Evolutionary conservation across 495 filamentous ascomycete species (phyloP).

Genomic region (Bryoglossum gracile): DNA sequence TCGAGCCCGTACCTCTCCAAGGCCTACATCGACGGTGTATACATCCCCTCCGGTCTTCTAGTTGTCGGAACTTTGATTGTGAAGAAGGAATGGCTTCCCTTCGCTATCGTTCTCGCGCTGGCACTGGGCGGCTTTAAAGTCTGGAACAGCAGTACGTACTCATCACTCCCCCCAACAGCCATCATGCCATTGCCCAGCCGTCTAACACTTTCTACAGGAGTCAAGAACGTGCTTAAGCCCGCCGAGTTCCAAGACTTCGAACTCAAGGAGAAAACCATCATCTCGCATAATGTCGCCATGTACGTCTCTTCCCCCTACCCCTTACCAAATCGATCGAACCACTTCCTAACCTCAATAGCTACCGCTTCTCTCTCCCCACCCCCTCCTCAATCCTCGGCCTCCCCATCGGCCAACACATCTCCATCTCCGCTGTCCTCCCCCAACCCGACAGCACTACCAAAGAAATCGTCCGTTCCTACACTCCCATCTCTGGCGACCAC

Average conservation of each 20-base stretch:
- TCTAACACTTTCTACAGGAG: constrained; percentile 38
- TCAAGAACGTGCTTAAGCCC: constrained; percentile 78
- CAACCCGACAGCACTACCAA: constrained; percentile 60
- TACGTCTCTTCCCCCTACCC: constrained; percentile 28
- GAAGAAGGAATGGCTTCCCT: constrained; percentile 70
- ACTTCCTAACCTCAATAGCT: constrained; percentile 40
- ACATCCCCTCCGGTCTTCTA: constrained; percentile 78
- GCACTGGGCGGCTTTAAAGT: constrained; percentile 58
- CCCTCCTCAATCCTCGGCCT: constrained; percentile 80
- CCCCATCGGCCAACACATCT: constrained; percentile 98
- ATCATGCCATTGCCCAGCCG: not conserved
- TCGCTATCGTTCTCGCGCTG: constrained; percentile 58
- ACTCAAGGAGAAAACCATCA: constrained; percentile 80
- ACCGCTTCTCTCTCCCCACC: constrained; percentile 80
- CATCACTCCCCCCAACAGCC: not conserved
- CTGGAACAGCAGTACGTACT: constrained; percentile 47
- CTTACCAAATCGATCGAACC: constrained; percentile 13
- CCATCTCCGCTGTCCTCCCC: constrained; percentile 69
- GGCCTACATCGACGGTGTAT: constrained; percentile 61
- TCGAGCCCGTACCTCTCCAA: constrained; percentile 17
- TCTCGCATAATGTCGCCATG: constrained; percentile 97
- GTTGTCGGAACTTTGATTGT: constrained; percentile 67
- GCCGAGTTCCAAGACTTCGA: constrained; percentile 82
- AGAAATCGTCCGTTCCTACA: constrained; percentile 93
- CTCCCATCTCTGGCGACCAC: constrained; percentile 88